Base-by-base conservation (phyloP, 805 yeast genomes). In the Cyberlindnera petersonii region DNA sequence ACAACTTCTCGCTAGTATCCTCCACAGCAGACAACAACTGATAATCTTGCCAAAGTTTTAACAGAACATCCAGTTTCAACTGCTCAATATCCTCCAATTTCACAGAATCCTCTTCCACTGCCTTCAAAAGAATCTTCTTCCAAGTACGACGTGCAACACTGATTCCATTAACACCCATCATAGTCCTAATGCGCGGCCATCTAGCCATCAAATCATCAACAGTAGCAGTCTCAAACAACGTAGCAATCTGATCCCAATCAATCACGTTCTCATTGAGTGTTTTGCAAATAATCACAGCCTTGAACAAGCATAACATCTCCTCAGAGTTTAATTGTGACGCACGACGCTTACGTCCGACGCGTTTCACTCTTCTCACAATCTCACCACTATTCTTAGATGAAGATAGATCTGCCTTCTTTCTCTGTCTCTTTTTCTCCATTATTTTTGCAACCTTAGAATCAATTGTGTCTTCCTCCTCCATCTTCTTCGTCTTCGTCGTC, bases 141-240 rank as follows among this genome's bases (percentile, higher is more conserved):
- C 93, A 89, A 10, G 70, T 69, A 32, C 69, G 67, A 33, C 69
- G 63, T 0, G 75, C 71, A 24, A 72, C 71, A 30, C 71, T 73
- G 30, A 83, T 65, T 0, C 80, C 83, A 35, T 71, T 68, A 13
- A 63, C 59, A 0, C 93, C 93, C 26, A 81, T 75, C 71, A 44
- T 73, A 69, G 49, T 66, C 30, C 86, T 69, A 8, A 84, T 69
- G 15, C 74, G 66, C 2, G 82, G 76, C 96, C 96, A 89, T 43
- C 75, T 79, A 35, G 75, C 74, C 46, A 70, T 71, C 20, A 82
- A 60, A 9, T 69, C 64, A 8, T 69, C 74, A 2, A 72, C 62
- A 0, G 66, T 57, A 20, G 63, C 53, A 14, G 58, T 67, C 33
- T 37, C 37, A 22, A 84, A 72, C 6, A 75, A 56, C 0, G 52